These are phyloP conservation scores for Aspergillus kassunensis DNA, from an alignment of 495 filamentous ascomycete species.

Conservation along the genomic window DNA sequence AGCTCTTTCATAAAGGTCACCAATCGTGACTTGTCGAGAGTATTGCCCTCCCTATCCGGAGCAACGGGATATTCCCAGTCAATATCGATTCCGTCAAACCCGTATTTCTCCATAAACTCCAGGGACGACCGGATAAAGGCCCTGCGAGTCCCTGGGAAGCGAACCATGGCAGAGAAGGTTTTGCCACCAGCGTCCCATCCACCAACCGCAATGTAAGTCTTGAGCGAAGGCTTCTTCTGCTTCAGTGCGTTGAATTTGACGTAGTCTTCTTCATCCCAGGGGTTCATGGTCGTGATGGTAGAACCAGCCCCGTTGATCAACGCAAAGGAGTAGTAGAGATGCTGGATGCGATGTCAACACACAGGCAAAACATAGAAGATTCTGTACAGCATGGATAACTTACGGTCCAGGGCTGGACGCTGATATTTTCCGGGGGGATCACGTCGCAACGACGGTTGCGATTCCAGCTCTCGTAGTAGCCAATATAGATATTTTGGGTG, in stretches of 20 bases:
- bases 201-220: conserved; percentile 1
- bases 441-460: too few species aligned
- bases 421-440: too few species aligned
- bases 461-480: conserved; percentile 11
- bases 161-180: conserved; percentile 18
- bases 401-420: too few species aligned
- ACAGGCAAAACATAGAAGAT: too few species aligned
- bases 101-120: conserved; percentile 36
- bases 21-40: conserved; percentile 31
- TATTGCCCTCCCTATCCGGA: conserved; percentile 36
- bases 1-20: background rate
- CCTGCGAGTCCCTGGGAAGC: conserved; percentile 17
- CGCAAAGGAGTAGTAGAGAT: conserved; percentile 7
- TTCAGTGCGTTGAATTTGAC: background rate
- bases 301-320: background rate
- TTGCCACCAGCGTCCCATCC: conserved; percentile 10
- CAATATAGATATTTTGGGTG: too few species aligned
- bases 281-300: background rate
- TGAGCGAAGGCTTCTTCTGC: background rate
- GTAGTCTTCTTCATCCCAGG: background rate
- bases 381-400: too few species aligned
- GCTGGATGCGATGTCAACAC: too few species aligned
- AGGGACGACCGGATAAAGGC: conserved; percentile 35
- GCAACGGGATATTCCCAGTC: conserved; percentile 27
- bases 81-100: conserved; percentile 52